Evolutionary conservation across 805 yeast genomes (phyloP), one percentile per base, ranked within the genome.

Genomic region (Hemisphaericaspora nanyangensis): DNA sequence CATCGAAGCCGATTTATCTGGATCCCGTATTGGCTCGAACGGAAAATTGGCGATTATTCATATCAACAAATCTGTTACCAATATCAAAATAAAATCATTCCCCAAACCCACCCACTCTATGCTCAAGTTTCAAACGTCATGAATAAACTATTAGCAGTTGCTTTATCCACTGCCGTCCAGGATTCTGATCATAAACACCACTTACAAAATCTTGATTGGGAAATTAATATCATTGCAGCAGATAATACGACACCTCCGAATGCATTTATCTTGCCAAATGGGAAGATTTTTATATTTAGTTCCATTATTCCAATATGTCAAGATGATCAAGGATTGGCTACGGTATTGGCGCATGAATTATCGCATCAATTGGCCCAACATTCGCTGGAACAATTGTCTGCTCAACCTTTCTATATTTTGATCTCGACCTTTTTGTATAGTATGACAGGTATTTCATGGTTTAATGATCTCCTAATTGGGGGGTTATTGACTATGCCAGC

Each of bases 361-460:
- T 90, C 96, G 0, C 99, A 93, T 64, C 95, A 89, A 58, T 68
- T 93, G 48, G 96, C 96, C 7, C 80, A 95, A 43, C 99, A 93
- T 57, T 79, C 93, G 6, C 80, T 84, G 34, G 99, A 93, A 55
- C 81, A 82, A 49, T 54, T 91, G 39, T 81, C 95, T 11, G 73
- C 77, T 46, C 79, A 83, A 11, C 98, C 98, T 0, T 50, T 88
- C 26, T 81, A 82, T 52, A 68, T 80, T 12, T 44, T 73, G 0
- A 44, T 82, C 8, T 77, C 81, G 7, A 44, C 80, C 3, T 35
- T 75, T 1, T 49, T 85, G 38, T 81, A 78, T 50, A 56, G 82
- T 1, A 49, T 79, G n/a, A 74, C 90, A 4, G 88, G 95, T 5
- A 63, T 79, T 5, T 62, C 71, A 38, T 50, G 65, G 34, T 53